phyloP scores from a whole-genome alignment of 2,329 filamentous ascomycete genomes.

The Boeremia lycopersici region DNA sequence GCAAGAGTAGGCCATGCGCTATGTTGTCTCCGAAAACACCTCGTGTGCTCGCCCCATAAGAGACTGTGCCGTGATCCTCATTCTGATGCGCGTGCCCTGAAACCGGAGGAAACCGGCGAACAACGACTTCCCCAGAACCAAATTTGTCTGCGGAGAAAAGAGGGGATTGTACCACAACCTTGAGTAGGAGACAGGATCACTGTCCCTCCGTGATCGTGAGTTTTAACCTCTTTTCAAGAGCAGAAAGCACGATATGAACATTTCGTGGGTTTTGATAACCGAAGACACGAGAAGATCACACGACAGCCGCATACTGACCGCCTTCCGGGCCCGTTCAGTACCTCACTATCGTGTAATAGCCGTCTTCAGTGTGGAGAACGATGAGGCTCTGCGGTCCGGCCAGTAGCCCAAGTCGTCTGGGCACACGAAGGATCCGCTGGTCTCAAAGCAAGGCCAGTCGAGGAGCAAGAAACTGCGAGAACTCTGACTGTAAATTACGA shows the following conservation, averaged over 20 bases:
- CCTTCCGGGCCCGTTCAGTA: constrained; percentile 3
- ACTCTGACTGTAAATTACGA: neutral
- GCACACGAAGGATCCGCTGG: neutral
- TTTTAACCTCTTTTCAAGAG: neutral
- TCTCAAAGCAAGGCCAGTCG: neutral
- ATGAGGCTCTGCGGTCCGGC: constrained; percentile 17
- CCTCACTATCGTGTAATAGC: constrained; percentile 17
- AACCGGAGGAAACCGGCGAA: constrained; percentile 11
- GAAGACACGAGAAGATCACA: constrained; percentile 2
- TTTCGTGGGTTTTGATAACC: neutral
- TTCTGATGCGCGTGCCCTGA: neutral
- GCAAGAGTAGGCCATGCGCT: constrained; percentile 12
- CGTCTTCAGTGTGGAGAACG: constrained; percentile 11
- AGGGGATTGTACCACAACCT: neutral
- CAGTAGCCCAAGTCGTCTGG: constrained; percentile 6
- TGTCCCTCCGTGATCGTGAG: too few species aligned
- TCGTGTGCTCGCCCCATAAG: constrained; percentile 4
- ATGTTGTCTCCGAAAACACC: constrained; percentile 3
- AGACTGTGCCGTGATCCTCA: constrained; percentile 8
- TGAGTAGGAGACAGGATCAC: neutral
- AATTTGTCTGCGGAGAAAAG: constrained; percentile 5
- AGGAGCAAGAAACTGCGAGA: neutral
- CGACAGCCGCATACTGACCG: constrained; percentile 6
- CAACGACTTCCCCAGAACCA: constrained; percentile 7
- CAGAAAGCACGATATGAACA: neutral